phyloP scores from a whole-genome alignment of 306 rosid species.

The Lathyrus aphaca region DNA sequence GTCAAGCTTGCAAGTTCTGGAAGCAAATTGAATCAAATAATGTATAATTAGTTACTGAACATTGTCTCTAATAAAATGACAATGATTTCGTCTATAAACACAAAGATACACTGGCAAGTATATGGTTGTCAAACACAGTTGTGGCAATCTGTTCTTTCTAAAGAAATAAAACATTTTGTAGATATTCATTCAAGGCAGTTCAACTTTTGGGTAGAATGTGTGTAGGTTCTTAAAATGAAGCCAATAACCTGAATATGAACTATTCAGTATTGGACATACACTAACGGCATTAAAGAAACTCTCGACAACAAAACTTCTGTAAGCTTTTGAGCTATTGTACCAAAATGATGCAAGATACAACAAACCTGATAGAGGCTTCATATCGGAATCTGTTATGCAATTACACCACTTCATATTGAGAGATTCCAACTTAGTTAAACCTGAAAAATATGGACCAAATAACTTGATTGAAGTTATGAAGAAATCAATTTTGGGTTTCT shows the following conservation, averaged over 20 bases:
- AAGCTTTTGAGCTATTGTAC: slow-evolving; percentile 32
- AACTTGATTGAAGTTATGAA: slow-evolving; percentile 15
- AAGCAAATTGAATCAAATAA: slow-evolving; percentile 39
- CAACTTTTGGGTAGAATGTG: slow-evolving; percentile 16
- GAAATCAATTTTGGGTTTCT: slow-evolving; percentile 28
- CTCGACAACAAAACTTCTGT: background rate
- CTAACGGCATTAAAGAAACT: slow-evolving; percentile 14
- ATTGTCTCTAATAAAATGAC: slow-evolving; percentile 10
- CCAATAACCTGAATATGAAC: slow-evolving; percentile 9
- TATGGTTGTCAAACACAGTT: slow-evolving; percentile 14
- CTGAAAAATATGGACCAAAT: slow-evolving; percentile 49
- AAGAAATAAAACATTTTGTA: slow-evolving; percentile 14
- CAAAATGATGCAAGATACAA: slow-evolving; percentile 32
- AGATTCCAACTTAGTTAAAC: slow-evolving; percentile 79
- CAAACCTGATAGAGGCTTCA: slow-evolving; percentile 80
- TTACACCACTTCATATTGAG: slow-evolving; percentile 97
- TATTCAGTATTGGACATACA: slow-evolving; percentile 28
- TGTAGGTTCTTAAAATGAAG: slow-evolving; percentile 1
- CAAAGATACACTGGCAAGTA: slow-evolving; percentile 19
- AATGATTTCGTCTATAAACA: slow-evolving; percentile 32
- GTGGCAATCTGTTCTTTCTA: slow-evolving; percentile 2
- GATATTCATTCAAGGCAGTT: background rate
- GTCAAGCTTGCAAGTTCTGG: slow-evolving; percentile 81
- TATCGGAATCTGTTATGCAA: slow-evolving; percentile 80
- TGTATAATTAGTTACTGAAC: slow-evolving; percentile 28